Base-by-base conservation (phyloP, 768 basidiomycete species). In the Serendipita sp. region DNA sequence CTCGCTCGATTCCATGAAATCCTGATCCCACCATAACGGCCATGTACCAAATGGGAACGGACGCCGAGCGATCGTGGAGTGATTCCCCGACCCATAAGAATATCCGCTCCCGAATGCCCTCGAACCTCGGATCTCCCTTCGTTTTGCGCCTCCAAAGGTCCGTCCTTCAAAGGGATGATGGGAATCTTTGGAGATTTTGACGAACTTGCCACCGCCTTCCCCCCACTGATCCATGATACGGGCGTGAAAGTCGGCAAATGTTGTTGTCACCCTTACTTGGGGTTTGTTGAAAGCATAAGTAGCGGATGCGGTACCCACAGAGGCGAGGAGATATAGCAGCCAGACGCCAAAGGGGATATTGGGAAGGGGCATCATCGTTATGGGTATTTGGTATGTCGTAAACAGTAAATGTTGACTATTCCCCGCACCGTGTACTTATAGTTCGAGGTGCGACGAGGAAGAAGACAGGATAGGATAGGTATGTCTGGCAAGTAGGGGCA, bases 1-100 rank as follows among this genome's bases (percentile, higher is more conserved):
- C 3, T 60, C 56, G 18, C n/a, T 18, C 18, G 56, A 60, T n/a
- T 18, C 56, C 56, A 60, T 60, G 35, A 23, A 60, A 10, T 60
- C 11, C 16, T 60, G 28, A n/a, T 38, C 56, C 56, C 56, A 60
- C 28, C 34, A 60, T 10, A 60, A 30, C 13, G 56, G 56, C 56
- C 56, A 60, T 4, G 34, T 36, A n/a, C 56, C 56, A 38, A 60
- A 60, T n/a, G 56, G 56, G 35, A 60, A 60, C 18, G 56, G 34
- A 34, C 56, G 56, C 28, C 56, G 5, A 11, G 56, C 30, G 34
- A 60, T 34, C 28, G 28, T 60, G 28, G 56, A 30, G 16, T 10
- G 16, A 34, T 32, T 32, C 4, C 30, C 16, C 5, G 10, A 8
- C 35, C 56, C 56, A 38, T 60, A 60, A 11, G 56, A 3, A 60